Evolutionary conservation across 306 rosid genomes (phyloP), one percentile per base, ranked within the genome.

Genomic region (Rosa multiflora): DNA sequence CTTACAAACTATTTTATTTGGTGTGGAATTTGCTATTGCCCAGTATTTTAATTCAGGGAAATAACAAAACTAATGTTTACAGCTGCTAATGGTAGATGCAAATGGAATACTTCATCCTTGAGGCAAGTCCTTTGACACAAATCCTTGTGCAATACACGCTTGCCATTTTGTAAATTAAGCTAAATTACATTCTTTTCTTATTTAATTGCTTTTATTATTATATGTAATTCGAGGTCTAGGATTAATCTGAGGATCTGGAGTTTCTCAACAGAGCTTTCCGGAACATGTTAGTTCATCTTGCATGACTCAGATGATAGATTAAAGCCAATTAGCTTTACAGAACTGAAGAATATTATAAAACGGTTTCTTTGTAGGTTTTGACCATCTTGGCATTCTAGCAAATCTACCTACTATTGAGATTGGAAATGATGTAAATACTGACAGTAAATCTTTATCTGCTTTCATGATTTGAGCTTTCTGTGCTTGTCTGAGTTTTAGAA

Each of bases 81-180:
- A 95, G 98, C 77, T 92, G 74, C 69, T 95, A 83, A 85, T 92
- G 96, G 96, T 92, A 39, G 99, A 95, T 85, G 99, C 98, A 83
- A 95, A 91, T 10, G 98, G 99, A 87, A 85, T 88, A 70, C 99
- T 95, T 76, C 99, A 95, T 92, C 97, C 98, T 56, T 88, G 94
- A 92, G 98, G 99, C 84, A 84, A 74, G 86, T 87, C 52, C 66
- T 83, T 80, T 56, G 11, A 11, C 78, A 76, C 23, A 44, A 32
- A 18, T 47, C 26, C 56, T 14, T 10, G 15, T 70, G 37, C 32
- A 73, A 39, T 58, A 5, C 29, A 72, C 17, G 20, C 47, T 74
- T 61, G 42, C 55, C 35, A 15, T 21, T 63, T 72, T 51, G 67
- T 64, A 53, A 18, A 55, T 11, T 37, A 42, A 66, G 35, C 74